phyloP scores from a whole-genome alignment of 371 early-diverging fungal genomes.

The Entomophthora muscae region DNA sequence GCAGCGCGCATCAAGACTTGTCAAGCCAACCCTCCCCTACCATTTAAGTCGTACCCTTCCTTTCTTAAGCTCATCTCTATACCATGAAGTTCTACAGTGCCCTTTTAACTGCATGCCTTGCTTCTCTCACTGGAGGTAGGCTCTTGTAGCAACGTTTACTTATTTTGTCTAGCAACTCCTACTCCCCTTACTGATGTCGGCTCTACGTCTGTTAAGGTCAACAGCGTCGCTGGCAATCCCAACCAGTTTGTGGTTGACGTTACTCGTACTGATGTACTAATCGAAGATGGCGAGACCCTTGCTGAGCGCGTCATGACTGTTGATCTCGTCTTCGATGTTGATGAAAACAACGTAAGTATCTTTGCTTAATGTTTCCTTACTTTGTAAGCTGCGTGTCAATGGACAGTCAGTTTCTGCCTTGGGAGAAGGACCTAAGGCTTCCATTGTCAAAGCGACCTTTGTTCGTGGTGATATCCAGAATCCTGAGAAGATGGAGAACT shows the following conservation, averaged over 20 bases:
- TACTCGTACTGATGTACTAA: conserved; percentile 43
- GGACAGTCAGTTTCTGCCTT: background rate
- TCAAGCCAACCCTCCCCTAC: too few species aligned
- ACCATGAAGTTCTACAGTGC: too few species aligned
- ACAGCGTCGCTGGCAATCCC: background rate
- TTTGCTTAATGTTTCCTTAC: background rate
- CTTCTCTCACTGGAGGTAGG: too few species aligned
- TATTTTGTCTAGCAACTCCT: too few species aligned
- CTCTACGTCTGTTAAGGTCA: background rate
- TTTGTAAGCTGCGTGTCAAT: background rate
- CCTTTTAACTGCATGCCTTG: too few species aligned
- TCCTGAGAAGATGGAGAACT: background rate
- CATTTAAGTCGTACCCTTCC: too few species aligned
- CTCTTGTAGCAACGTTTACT: too few species aligned
- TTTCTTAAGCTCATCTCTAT: too few species aligned
- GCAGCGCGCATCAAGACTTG: too few species aligned
- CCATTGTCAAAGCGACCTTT: conserved; percentile 1
- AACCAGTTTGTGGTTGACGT: conserved; percentile 26
- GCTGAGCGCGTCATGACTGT: conserved; percentile 46
- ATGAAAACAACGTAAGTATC: conserved; percentile 24
- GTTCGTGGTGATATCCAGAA: background rate
- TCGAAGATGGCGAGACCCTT: conserved; percentile 33
- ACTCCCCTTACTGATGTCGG: too few species aligned
- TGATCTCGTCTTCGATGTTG: conserved; percentile 42
- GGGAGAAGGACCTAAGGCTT: background rate